These are phyloP conservation scores for Cotoneaster glaucophyllus DNA, from an alignment of 306 rosid species.

Conservation along the genomic window DNA sequence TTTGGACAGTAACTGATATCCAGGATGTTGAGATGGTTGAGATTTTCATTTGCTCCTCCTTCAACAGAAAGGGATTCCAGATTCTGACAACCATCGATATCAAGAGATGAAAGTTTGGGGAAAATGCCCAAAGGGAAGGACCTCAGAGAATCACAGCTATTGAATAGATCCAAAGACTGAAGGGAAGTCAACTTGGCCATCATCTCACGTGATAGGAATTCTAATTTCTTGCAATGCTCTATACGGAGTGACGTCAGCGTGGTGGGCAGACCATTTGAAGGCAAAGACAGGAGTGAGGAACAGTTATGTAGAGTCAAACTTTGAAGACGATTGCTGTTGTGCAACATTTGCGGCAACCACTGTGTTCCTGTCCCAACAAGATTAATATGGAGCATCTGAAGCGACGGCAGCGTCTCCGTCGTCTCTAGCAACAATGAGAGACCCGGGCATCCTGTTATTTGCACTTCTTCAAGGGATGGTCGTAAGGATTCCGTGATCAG, in stretches of 20 bases:
- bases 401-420: background rate
- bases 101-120: background rate
- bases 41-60: background rate
- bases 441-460: background rate
- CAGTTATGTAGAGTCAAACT: background rate
- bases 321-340: background rate
- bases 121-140: background rate
- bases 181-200: background rate
- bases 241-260: background rate
- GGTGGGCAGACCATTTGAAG: background rate
- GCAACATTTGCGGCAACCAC: background rate
- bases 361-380: background rate
- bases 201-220: background rate
- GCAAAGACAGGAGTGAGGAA: background rate
- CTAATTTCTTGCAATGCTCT: background rate
- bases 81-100: background rate
- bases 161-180: fast-evolving
- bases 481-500: background rate
- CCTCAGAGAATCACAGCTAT: background rate
- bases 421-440: background rate
- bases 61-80: background rate
- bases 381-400: background rate
- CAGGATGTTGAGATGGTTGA: background rate
- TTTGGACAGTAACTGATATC: background rate
- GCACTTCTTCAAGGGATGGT: background rate